Evolutionary conservation across 306 rosid genomes (phyloP).

Genomic region (Pueraria montana): DNA sequence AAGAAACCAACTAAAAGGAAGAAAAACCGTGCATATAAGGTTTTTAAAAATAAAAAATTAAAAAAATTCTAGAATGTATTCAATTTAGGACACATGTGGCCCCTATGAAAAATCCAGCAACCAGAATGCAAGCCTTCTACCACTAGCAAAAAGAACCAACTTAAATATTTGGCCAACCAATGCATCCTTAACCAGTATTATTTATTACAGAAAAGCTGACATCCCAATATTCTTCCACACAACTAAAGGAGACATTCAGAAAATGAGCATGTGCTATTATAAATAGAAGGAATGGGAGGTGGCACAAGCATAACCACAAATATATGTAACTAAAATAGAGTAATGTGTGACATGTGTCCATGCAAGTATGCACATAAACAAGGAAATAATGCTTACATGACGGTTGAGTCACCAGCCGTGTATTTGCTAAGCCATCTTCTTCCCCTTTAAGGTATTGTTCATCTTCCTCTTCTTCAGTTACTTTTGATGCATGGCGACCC

Average conservation of each 20-base stretch:
- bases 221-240: background rate
- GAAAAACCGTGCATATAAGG: background rate
- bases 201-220: constrained; percentile 1
- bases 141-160: background rate
- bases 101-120: background rate
- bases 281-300: background rate
- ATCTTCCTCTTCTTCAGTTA: constrained; percentile 99
- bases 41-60: too few relatives aligned
- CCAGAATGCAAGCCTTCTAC: background rate
- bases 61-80: background rate
- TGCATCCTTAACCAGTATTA: constrained; percentile 33
- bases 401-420: constrained; percentile 89
- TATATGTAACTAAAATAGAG: background rate
- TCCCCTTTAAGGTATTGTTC: constrained; percentile 98
- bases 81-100: background rate
- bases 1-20: background rate
- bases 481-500: constrained; percentile 99
- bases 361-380: background rate
- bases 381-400: constrained; percentile 68
- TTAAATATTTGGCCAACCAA: background rate
- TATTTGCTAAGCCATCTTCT: constrained; percentile 84
- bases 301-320: constrained; percentile 22
- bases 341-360: background rate
- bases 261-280: background rate
- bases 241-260: background rate